Base-by-base conservation (phyloP, 257 asterid species). In the Marsdenia floribunda region DNA sequence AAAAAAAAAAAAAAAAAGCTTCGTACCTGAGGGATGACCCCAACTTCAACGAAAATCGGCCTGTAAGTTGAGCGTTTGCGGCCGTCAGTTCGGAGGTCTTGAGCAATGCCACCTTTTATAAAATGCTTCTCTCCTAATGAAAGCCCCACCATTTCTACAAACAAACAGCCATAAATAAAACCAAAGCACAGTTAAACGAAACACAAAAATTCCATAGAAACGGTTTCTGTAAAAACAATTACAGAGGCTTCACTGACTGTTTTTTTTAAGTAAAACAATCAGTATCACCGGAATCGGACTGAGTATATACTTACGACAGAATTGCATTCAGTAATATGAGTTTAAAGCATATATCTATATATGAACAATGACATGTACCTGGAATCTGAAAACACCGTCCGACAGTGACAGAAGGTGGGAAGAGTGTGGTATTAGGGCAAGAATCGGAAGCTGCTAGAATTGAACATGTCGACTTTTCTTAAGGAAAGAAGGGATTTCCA, bases 71-170 rank as follows among this genome's bases (percentile, higher is more conserved):
- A 83, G 52, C 94, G 81, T 75, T 88, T 93, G 77, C 98, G 83
- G 26, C 97, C 98, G 83, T 93, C 98, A 29, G 91, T 89, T 7
- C 96, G 89, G 49, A 90, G 84, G 80, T 90, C 94, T 78, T 90
- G 97, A 78, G 89, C 96, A 81, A 93, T 93, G 58, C 98, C 98
- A 52, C 94, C 97, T 78, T 86, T 83, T 75, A 93, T 89, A 77
- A 90, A 90, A 78, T 86, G 89, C 73, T 83, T 84, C 75, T 71
- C 75, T 49, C 75, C 75, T 26, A 14, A 2, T 18, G 75, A 71
- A 71, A 71, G 65, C 65, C 65, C 65, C 46, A 71, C 75, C 75
- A 71, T 71, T 33, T 42, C 75, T 71, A 50, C 6, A 47, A 21
- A 40, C 15, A 35, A 53, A 53, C 22, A 18, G 6, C 57, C 21